Conservation (phyloP, 106 monocot species). For the Amphibolis antarctica region DNA sequence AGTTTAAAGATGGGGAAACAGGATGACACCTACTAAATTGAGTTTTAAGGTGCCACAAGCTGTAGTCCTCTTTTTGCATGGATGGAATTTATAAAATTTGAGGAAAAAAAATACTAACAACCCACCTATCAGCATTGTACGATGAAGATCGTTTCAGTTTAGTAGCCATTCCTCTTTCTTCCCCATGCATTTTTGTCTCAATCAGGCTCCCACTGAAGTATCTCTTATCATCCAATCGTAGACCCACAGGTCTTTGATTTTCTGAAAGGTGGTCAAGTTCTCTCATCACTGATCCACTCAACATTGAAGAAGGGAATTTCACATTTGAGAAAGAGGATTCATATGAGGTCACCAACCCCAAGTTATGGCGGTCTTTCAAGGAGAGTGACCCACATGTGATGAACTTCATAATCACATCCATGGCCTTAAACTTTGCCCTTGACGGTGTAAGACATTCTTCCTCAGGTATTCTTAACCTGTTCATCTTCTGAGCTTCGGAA, state of each 20-base stretch:
- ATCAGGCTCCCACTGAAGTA: constrained; percentile 30
- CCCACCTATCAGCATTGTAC: constrained; percentile 23
- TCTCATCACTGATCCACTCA: neutral
- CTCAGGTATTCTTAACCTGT: constrained; percentile 4
- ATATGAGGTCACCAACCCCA: constrained; percentile 5
- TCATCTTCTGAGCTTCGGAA: constrained; percentile 13
- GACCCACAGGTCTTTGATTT: constrained; percentile 1
- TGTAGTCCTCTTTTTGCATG: too few species aligned
- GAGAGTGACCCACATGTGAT: constrained; percentile 23
- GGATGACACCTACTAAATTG: too few species aligned
- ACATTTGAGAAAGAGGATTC: constrained; percentile 7
- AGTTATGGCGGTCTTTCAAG: constrained; percentile 16
- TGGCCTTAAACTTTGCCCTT: constrained; percentile 11
- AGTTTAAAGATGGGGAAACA: too few species aligned
- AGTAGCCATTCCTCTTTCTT: constrained; percentile 4
- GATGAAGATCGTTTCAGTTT: constrained; percentile 21
- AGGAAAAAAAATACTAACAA: neutral
- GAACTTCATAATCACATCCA: constrained; percentile 15
- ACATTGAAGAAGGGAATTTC: neutral
- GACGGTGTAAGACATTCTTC: constrained; percentile 9
- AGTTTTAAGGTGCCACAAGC: too few species aligned
- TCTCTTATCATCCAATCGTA: constrained; percentile 11
- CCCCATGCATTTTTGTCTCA: constrained; percentile 19
- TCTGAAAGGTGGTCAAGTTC: constrained; percentile 10
- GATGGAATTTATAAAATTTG: too few species aligned